Evolutionary conservation across 139 green algal species (phyloP), one percentile per base, ranked within the genome.

Genomic region (Coelastrella sp.): DNA sequence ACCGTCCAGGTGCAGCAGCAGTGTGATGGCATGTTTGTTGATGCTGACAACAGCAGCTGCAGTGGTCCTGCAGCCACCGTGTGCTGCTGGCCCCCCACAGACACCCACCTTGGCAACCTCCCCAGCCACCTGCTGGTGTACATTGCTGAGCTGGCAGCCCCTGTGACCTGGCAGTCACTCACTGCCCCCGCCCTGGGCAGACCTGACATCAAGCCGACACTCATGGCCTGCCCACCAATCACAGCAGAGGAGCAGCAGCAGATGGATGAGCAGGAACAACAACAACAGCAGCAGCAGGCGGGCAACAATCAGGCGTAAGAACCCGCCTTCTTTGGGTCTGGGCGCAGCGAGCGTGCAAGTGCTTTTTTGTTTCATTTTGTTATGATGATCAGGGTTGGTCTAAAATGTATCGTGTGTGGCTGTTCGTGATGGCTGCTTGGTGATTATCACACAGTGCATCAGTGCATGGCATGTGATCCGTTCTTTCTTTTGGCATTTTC

Each of bases 101-200:
- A 73, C 54, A 88, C 83, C 57, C 83, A 88, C 68, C 83, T 88
- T 23, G 83, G 83, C 14, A 73, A 88, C 83, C 83, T 88, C 7
- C 83, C 83, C 68, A 68, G 68, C 68, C 83, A 88, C 83, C 66
- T 88, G 83, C 47, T 88, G 68, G 77, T 57, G 60, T 60, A 77
- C 75, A 90, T 90, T 60, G 74, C 75, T 57, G 74, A 90, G 86
- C 75, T 84, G 74, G 86, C 86, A 7, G 68, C 73, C 23, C 86
- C 86, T 5, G 16, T 73, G 22, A 56, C 19, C n/a, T 90, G 75
- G 75, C 86, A 90, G 86, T 74, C 58, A 7, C 22, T 66, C 11
- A 54, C 57, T 14, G 4, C 54, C 7, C 74, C 57, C 20, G 17
- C 59, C 59, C 16, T 22, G n/a, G 86, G 86, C 16, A 59, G 75